Percentiles rank a stretch among this genome's conserved stretches.
Evolutionary conservation across 306 rosid species (phyloP).

Genomic region (Cicer cuneatum): DNA sequence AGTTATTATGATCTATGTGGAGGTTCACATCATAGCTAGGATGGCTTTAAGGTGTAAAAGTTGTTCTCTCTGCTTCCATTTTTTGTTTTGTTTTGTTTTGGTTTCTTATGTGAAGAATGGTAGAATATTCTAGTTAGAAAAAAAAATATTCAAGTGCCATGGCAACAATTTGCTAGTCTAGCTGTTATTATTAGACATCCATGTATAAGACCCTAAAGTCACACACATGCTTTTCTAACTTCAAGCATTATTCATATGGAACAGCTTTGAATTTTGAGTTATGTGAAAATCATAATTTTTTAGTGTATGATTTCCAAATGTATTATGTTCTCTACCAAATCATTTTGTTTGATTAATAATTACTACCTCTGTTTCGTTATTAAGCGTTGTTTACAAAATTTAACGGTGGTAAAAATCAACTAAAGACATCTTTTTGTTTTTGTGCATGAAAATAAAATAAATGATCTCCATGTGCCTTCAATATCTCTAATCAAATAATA

Average conservation of each 20-base stretch:
- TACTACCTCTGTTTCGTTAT: too few species aligned
- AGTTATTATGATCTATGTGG: conserved; percentile 39
- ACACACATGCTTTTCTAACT: conserved; percentile 5
- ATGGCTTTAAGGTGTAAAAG: conserved; percentile 49
- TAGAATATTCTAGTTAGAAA: conserved; percentile 52
- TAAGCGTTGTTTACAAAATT: too few species aligned
- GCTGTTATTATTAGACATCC: conserved; percentile 36
- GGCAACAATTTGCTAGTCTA: conserved; percentile 38
- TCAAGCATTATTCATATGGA: conserved; percentile 39
- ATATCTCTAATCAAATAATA: not conserved
- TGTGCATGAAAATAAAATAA: not conserved
- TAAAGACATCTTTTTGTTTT: not conserved
- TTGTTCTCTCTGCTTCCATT: conserved; percentile 37
- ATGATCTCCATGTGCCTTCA: conserved; percentile 1
- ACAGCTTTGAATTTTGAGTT: conserved; percentile 32
- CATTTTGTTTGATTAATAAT: not conserved
- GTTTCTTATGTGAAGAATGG: conserved; percentile 40
- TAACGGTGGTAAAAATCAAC: not conserved
- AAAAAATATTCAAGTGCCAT: conserved; percentile 36
- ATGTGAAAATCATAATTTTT: not conserved
- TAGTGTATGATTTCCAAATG: not conserved
- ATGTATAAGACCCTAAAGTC: conserved; percentile 28
- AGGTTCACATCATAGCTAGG: conserved; percentile 47
- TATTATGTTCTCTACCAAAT: not conserved
- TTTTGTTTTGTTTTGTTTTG: conserved; percentile 15